Conservation (phyloP, 352 stramenopile genomes). For the Globisporangium alternatum region DNA sequence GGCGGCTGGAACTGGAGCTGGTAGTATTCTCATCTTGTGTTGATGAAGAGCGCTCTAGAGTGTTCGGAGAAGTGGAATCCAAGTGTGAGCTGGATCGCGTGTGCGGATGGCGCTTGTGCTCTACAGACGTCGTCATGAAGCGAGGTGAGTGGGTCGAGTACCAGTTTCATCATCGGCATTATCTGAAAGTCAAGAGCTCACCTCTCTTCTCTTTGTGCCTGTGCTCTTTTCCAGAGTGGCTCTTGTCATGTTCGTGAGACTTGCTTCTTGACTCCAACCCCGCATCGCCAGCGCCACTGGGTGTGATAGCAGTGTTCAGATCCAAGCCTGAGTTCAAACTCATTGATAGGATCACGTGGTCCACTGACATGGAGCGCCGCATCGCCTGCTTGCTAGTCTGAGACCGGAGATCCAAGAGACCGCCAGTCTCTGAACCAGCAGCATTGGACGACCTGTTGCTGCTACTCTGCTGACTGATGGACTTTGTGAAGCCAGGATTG, state of each 20-base stretch:
- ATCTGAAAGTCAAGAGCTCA: background rate
- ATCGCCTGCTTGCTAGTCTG: background rate
- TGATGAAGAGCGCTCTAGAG: background rate
- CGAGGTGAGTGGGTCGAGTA: background rate
- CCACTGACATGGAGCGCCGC: constrained; percentile 9
- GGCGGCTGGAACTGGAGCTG: constrained; percentile 8
- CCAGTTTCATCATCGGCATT: background rate
- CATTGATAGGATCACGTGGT: background rate
- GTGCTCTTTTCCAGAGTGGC: background rate
- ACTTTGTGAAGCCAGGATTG: constrained; percentile 31
- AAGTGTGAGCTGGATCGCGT: constrained; percentile 1
- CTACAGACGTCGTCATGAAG: background rate
- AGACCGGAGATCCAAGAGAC: background rate
- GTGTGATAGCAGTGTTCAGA: background rate
- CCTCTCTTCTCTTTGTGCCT: constrained; percentile 9
- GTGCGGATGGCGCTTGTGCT: constrained; percentile 8
- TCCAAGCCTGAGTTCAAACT: background rate
- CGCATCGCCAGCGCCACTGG: background rate
- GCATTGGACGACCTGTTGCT: background rate
- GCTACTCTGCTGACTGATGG: constrained; percentile 16
- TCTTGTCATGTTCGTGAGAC: background rate
- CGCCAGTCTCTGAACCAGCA: background rate
- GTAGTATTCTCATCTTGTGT: background rate
- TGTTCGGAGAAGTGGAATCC: background rate
- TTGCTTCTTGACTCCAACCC: background rate